Conservation (phyloP, 306 rosid genomes). For the Prosopis cineraria region DNA sequence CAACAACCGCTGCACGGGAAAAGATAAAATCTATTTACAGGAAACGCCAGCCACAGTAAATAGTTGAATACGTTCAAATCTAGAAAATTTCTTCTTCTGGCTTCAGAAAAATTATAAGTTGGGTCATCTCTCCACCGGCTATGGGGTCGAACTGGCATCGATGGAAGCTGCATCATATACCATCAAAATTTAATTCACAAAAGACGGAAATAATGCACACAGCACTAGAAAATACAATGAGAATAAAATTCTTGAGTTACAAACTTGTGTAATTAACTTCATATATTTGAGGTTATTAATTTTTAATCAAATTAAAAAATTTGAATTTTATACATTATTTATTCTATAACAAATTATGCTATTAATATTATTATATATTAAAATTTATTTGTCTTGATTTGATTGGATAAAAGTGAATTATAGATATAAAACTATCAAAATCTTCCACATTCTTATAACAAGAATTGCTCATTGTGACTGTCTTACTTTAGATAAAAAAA, state of each 20-base stretch:
- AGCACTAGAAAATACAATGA: not conserved
- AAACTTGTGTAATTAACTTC: no score
- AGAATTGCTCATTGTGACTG: not conserved
- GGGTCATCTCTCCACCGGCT: slow-evolving; percentile 81
- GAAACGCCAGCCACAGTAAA: slow-evolving; percentile 21
- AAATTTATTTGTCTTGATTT: no score
- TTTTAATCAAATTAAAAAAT: no score
- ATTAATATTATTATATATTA: no score
- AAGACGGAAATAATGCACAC: not conserved
- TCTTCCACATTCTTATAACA: no score
- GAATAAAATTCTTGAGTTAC: not conserved
- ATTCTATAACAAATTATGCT: no score
- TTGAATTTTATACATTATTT: no score
- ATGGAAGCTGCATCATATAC: slow-evolving; percentile 62
- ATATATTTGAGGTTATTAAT: no score
- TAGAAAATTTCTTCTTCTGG: slow-evolving; percentile 68
- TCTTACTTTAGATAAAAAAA: not conserved
- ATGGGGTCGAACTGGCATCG: slow-evolving; percentile 73
- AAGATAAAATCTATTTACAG: slow-evolving; percentile 37
- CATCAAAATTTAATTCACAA: slow-evolving; percentile 6
- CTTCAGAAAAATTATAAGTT: slow-evolving; percentile 71
- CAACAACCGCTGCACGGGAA: slow-evolving; percentile 31
- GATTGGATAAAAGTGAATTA: no score
- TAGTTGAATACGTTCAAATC: slow-evolving; percentile 4
- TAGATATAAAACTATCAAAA: no score